These are phyloP conservation scores for Axilococcus clingmanii DNA, from an alignment of 139 green algal genomes.

Conservation along the genomic window DNA sequence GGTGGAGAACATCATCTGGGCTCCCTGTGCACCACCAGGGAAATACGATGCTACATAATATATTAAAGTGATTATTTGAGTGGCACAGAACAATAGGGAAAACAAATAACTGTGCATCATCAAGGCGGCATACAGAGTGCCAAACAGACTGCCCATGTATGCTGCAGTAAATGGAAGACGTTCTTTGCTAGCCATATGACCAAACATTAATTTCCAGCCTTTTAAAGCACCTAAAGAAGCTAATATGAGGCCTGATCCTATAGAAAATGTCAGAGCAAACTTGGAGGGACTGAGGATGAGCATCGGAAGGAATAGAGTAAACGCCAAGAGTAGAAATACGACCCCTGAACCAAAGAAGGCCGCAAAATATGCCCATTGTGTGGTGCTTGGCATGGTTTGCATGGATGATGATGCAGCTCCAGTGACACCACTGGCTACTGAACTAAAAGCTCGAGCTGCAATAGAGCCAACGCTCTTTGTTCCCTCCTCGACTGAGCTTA, in stretches of 20 bases:
- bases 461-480: not conserved
- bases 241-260: slow-evolving; percentile 74
- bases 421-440: not conserved
- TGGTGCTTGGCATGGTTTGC: slow-evolving; percentile 27
- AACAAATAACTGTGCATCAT: slow-evolving; percentile 83
- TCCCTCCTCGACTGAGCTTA: slow-evolving; percentile 29
- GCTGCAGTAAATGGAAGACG: slow-evolving; percentile 68
- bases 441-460: not conserved
- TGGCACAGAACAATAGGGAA: slow-evolving; percentile 58
- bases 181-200: slow-evolving; percentile 74
- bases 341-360: slow-evolving; percentile 47
- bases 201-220: slow-evolving; percentile 70
- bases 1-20: slow-evolving; percentile 4
- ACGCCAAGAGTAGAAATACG: slow-evolving; percentile 75
- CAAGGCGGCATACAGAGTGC: slow-evolving; percentile 77
- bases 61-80: slow-evolving; percentile 73
- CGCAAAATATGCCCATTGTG: slow-evolving; percentile 48
- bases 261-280: slow-evolving; percentile 85
- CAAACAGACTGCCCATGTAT: slow-evolving; percentile 67
- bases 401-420: slow-evolving; percentile 2
- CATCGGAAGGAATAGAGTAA: slow-evolving; percentile 83
- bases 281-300: slow-evolving; percentile 86
- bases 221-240: slow-evolving; percentile 61
- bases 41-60: slow-evolving; percentile 92
- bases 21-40: slow-evolving; percentile 67